Base-by-base conservation (phyloP, 2,329 filamentous ascomycete species). In the Fusarium haematococcum region DNA sequence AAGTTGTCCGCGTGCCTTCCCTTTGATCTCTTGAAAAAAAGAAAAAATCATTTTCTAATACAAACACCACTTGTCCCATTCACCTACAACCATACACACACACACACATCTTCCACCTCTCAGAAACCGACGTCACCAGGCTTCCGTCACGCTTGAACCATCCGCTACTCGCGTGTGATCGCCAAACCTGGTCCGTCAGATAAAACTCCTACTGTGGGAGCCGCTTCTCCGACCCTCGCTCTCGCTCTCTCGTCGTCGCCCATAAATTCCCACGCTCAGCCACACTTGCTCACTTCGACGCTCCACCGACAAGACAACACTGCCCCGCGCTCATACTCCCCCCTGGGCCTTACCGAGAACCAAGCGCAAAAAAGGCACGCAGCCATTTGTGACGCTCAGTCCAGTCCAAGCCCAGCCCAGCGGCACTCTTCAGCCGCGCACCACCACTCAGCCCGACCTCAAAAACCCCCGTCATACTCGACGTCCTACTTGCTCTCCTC, bases 271-370 rank as follows among this genome's bases (percentile, higher is more conserved):
- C 71, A 57, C 65, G 63, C 72, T 74, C 72, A 75, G 72, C 72
- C 72, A 74, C 72, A 64, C 66, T 58, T 63, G 48, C 65, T 59
- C 56, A 61, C 63, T 65, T 52, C 18, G 9, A 52, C 65, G 54
- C 63, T 75, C 72, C 73, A 75, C 72, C 48, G 58, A 59, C 72
- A 66, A 73, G 67, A 62, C 65, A 60, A 75, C 73, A 75, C 73
- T 73, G 73, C 69, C 72, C 72, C 72, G 65, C 72, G 72, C 32
- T 35, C 41, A 41, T 32, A 45, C 32, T 60, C 33, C n/a, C 23
- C 32, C 56, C 33, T 54, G 58, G 52, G n/a, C 69, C 61, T 69
- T 59, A 43, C 67, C 32, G 39, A 64, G 50, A 27, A 32, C 48
- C 25, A 32, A 57, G 61, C 37, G 43, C 16, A 32, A 30, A 52